These are phyloP conservation scores for Wallacemonas collosoma DNA, from an alignment of 208 protist genomes.

Conservation along the genomic window DNA sequence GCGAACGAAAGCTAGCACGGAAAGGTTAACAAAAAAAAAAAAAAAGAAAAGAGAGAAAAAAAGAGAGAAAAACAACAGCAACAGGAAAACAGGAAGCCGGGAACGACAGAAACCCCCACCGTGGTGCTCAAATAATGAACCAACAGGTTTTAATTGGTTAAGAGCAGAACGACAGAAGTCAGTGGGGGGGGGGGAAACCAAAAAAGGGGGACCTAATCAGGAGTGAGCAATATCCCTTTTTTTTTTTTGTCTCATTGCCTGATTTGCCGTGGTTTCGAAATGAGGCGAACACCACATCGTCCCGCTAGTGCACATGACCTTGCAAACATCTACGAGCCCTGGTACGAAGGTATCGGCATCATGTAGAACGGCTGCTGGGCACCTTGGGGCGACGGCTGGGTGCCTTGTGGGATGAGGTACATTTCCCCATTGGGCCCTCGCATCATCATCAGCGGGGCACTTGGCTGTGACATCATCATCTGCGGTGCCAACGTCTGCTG, in stretches of 20 bases:
- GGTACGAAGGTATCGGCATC: constrained; percentile 31
- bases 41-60: constrained; percentile 17
- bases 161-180: not conserved
- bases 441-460: constrained; percentile 31
- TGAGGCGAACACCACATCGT: no score
- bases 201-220: not conserved
- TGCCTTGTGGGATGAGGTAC: constrained; percentile 33
- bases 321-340: not conserved
- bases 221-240: no score
- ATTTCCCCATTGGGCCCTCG: constrained; percentile 33
- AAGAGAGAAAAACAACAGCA: constrained; percentile 9
- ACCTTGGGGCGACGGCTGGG: not conserved
- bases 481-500: constrained; percentile 12
- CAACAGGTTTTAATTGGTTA: not conserved
- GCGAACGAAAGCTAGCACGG: not conserved
- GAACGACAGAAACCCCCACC: not conserved
- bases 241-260: no score
- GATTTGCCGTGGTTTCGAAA: no score
- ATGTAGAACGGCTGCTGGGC: constrained; percentile 31
- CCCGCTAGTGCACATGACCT: no score
- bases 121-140: not conserved
- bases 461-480: not conserved
- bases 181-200: not conserved
- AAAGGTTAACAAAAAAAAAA: constrained; percentile 19
- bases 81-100: constrained; percentile 19